Base-by-base conservation (phyloP, 768 basidiomycete genomes). In the Hericium coralloides region DNA sequence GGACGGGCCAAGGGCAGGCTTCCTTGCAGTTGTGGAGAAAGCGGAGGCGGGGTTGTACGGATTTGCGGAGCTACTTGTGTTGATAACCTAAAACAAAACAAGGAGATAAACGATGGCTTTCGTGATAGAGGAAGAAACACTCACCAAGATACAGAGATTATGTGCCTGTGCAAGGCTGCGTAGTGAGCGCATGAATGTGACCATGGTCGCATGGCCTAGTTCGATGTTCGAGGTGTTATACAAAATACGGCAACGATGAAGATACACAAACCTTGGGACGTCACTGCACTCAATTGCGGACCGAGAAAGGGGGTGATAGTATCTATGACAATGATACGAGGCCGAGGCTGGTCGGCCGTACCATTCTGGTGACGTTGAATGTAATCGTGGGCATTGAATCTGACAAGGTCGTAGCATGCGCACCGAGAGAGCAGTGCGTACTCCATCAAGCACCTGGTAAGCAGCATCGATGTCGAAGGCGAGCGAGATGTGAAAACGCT, bases 1-100 rank as follows among this genome's bases (percentile, higher is more conserved):
- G 1, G 87, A 84, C 1, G 88, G 83, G 0, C 89, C 89, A 14
- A 92, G 73, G 0, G 87, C 85, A 4, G 88, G 87, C 63, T 87
- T 89, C 56, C 80, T 74, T 8, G 67, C 70, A 1, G 69, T 71
- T 4, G 67, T 68, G 52, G 70, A 55, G 38, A 74, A 75, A 12
- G 60, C 66, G 0, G 74, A 71, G 45, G 60, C 18, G 9, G 71
- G 67, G 55, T 76, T 71, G 56, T 60, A 57, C 60, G 71, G 67
- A 15, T 14, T 55, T 31, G 68, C 37, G n/a, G 57, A 55, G 25
- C 80, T 76, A 0, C 83, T 76, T 57, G 76, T 75, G 59, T 91
- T 89, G 47, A 86, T 71, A 8, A 87, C 75, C 89, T 90, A 55
- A 25, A 15, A 45, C 15, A 56, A 41, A 50, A 31, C 31, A 9